These are phyloP conservation scores for Thielaviopsis ethacetica DNA, from an alignment of 2,329 filamentous ascomycete species.

Conservation along the genomic window DNA sequence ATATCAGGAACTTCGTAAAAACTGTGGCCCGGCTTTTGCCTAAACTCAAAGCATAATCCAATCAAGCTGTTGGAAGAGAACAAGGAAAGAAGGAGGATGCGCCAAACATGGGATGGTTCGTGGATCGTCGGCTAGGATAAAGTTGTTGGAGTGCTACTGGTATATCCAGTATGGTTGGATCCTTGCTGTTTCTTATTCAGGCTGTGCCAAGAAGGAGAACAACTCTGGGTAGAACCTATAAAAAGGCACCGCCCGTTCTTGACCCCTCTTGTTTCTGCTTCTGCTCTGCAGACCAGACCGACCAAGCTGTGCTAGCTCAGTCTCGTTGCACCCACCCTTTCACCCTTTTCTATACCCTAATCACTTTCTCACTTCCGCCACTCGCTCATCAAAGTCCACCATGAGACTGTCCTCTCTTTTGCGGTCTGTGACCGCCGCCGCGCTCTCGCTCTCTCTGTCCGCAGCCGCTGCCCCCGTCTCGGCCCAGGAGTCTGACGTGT, in stretches of 20 bases:
- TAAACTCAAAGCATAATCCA: not conserved
- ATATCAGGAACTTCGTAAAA: not conserved
- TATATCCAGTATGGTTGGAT: not conserved
- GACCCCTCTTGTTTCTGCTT: too few species aligned
- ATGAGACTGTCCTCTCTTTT: not conserved
- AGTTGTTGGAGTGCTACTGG: not conserved
- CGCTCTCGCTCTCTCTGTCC: not conserved
- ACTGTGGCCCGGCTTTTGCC: not conserved
- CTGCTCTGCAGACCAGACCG: not conserved
- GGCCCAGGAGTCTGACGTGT: not conserved
- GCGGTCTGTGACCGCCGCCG: not conserved
- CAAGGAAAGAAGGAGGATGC: not conserved
- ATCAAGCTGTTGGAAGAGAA: too few species aligned
- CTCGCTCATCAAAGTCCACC: not conserved
- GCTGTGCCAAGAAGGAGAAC: not conserved
- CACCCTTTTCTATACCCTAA: not conserved
- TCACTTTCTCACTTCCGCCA: not conserved
- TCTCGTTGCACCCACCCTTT: not conserved
- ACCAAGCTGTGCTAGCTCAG: not conserved
- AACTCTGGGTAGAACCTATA: too few species aligned
- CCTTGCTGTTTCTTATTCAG: not conserved
- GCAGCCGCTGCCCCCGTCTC: not conserved
- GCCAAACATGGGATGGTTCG: not conserved
- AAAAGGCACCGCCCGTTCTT: too few species aligned
- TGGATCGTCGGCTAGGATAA: not conserved